phyloP scores from a whole-genome alignment of 305 asterid genomes.

The Solanum hybrid region DNA sequence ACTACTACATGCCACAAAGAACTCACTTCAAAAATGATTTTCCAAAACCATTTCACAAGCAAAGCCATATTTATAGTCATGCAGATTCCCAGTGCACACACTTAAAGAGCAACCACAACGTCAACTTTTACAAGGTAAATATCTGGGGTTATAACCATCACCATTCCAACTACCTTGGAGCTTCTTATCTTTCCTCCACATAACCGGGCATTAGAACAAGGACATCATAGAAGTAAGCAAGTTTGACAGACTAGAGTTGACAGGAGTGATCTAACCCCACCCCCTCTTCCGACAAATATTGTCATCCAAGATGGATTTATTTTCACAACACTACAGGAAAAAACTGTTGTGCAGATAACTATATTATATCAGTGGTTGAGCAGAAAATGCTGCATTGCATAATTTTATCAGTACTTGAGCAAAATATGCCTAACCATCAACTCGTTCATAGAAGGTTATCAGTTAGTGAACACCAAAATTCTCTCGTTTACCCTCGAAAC shows the following conservation, averaged over 20 bases:
- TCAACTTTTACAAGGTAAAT: background rate
- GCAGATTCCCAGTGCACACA: background rate
- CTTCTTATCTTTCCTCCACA: background rate
- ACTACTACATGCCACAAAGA: background rate
- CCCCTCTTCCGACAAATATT: background rate
- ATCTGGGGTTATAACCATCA: background rate
- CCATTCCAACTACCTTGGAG: background rate
- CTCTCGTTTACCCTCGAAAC: background rate
- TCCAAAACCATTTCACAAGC: background rate
- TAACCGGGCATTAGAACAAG: background rate
- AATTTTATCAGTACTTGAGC: background rate
- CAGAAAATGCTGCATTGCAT: background rate
- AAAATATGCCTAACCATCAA: background rate
- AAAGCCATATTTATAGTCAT: background rate
- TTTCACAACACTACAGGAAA: background rate
- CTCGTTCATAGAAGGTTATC: background rate
- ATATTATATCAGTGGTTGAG: background rate
- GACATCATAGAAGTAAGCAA: background rate
- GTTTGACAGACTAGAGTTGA: background rate
- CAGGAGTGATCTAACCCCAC: background rate
- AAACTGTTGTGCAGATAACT: background rate
- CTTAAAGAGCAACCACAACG: background rate
- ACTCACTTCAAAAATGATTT: background rate
- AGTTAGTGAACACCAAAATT: background rate
- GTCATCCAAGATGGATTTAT: background rate